Percentiles rank a stretch among this genome's conserved stretches.
These are phyloP conservation scores for Euphorbia lathyris DNA, from an alignment of 345 rosid species.

Conservation along the genomic window DNA sequence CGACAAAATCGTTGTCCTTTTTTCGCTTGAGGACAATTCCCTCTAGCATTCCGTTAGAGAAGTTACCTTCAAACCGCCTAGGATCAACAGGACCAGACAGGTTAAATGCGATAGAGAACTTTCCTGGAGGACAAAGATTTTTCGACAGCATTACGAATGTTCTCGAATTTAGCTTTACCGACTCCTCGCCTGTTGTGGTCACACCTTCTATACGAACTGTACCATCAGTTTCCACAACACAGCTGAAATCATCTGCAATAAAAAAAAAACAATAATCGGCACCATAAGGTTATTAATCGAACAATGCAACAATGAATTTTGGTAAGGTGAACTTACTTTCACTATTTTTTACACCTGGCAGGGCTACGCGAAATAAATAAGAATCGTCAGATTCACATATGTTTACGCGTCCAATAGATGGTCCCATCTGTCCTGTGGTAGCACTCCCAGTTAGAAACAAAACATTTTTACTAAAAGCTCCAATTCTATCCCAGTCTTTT, in stretches of 20 bases:
- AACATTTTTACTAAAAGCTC: background rate
- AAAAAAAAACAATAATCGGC: too few relatives aligned
- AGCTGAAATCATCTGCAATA: constrained; percentile 65
- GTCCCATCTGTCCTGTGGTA: constrained; percentile 10
- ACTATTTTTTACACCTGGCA: constrained; percentile 17
- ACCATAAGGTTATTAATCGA: too few relatives aligned
- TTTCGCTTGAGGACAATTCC: constrained; percentile 64
- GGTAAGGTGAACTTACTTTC: constrained; percentile 16
- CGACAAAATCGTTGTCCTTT: too few relatives aligned
- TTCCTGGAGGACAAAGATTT: constrained; percentile 70
- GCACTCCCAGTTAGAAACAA: constrained; percentile 16
- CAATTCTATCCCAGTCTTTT: background rate
- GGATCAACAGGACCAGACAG: constrained; percentile 73
- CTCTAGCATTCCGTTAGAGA: constrained; percentile 61
- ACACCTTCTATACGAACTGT: constrained; percentile 53
- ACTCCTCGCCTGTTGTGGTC: constrained; percentile 62
- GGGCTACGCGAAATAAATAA: constrained; percentile 19
- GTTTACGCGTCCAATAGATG: constrained; percentile 14
- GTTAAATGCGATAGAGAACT: constrained; percentile 54
- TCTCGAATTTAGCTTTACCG: constrained; percentile 43
- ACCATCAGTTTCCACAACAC: constrained; percentile 54
- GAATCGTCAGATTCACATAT: constrained; percentile 22
- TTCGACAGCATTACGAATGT: constrained; percentile 57
- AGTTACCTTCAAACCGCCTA: constrained; percentile 37
- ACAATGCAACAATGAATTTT: background rate